These are phyloP conservation scores for Melampsora americana DNA, from an alignment of 1,284 basidiomycete genomes.

Conservation along the genomic window DNA sequence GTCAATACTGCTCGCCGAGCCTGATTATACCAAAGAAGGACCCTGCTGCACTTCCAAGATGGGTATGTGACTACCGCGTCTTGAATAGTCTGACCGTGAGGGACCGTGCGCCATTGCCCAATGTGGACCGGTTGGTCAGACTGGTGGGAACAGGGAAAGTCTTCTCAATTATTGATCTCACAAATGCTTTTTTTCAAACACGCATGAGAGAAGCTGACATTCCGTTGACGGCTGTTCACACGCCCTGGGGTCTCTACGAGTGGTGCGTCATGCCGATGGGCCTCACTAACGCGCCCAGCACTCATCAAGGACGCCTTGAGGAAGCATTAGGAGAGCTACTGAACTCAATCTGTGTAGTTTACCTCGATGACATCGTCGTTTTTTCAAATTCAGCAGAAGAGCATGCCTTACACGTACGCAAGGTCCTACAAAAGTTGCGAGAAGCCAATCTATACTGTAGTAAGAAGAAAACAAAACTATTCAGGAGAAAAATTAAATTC, in stretches of 20 bases:
- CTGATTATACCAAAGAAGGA: slow-evolving; percentile 30
- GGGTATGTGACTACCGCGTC: slow-evolving; percentile 44
- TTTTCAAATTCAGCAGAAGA: slow-evolving; percentile 56
- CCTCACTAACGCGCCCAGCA: slow-evolving; percentile 55
- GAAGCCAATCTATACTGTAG: background rate
- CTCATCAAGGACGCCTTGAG: slow-evolving; percentile 49
- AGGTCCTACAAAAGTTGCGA: too few relatives aligned
- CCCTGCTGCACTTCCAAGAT: slow-evolving; percentile 46
- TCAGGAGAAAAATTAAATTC: background rate
- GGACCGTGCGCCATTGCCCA: slow-evolving; percentile 44
- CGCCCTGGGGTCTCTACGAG: slow-evolving; percentile 56
- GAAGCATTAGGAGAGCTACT: slow-evolving; percentile 48
- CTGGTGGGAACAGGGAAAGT: slow-evolving; percentile 46
- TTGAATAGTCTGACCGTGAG: slow-evolving; percentile 45
- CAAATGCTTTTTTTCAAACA: slow-evolving; percentile 57
- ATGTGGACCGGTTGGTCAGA: slow-evolving; percentile 10
- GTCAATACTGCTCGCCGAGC: background rate
- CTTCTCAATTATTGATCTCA: slow-evolving; percentile 57
- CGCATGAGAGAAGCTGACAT: slow-evolving; percentile 55
- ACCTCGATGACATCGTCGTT: slow-evolving; percentile 59
- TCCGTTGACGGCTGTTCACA: slow-evolving; percentile 55
- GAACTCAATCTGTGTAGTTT: slow-evolving; percentile 56
- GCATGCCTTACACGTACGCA: slow-evolving; percentile 47
- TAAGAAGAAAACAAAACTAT: background rate
- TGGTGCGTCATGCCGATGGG: slow-evolving; percentile 59